phyloP scores from a whole-genome alignment of 345 rosid genomes.

The Acer yangbiense region DNA sequence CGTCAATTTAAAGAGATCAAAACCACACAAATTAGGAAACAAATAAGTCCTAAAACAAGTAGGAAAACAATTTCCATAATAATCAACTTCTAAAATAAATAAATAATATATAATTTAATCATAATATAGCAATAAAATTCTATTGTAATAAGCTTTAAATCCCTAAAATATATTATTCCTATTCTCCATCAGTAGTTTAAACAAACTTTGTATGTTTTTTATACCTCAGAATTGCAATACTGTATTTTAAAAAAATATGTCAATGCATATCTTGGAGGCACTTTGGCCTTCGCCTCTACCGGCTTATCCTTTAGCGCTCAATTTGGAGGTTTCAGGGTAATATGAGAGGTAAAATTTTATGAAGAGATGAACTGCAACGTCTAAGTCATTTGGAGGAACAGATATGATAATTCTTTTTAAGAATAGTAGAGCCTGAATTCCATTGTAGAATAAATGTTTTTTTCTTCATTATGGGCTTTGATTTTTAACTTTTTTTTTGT shows the following conservation, averaged over 20 bases:
- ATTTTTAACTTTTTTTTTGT: neutral
- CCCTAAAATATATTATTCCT: too few relatives aligned
- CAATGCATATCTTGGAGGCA: neutral
- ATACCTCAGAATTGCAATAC: neutral
- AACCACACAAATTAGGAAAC: too few relatives aligned
- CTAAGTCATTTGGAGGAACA: neutral
- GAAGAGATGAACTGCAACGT: neutral
- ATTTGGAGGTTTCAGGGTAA: neutral
- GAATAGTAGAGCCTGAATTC: neutral
- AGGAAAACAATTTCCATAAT: too few relatives aligned
- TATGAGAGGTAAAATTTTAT: neutral
- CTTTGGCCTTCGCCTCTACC: neutral
- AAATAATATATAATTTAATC: too few relatives aligned
- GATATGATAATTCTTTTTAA: neutral
- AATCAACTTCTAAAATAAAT: too few relatives aligned
- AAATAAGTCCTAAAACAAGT: too few relatives aligned
- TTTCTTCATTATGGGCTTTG: constrained; percentile 2
- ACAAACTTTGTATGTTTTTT: neutral
- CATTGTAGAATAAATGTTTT: neutral
- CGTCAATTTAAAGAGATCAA: too few relatives aligned
- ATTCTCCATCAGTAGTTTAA: neutral
- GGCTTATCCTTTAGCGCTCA: neutral
- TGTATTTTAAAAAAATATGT: neutral
- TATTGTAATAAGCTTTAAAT: too few relatives aligned
- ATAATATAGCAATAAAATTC: too few relatives aligned